Percentiles rank a stretch among this genome's conserved stretches.
phyloP scores from a whole-genome alignment of 176 grass and related monocot genomes.

The Oryza coarctata region DNA sequence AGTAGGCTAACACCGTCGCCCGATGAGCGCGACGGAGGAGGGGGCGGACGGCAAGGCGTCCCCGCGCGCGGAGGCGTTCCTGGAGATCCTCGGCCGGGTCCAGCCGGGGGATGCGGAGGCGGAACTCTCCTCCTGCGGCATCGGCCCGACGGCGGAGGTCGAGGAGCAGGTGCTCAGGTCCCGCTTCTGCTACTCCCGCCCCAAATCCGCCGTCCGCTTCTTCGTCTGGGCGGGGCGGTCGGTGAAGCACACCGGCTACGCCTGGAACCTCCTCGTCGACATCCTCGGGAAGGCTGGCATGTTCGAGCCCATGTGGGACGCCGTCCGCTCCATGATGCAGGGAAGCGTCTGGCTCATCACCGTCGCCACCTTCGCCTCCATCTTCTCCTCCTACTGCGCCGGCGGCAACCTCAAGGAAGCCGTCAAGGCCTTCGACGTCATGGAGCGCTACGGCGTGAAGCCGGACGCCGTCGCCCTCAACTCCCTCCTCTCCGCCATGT shows the following conservation, averaged over 20 bases:
- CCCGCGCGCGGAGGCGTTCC: slow-evolving; percentile 36
- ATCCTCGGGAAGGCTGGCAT: slow-evolving; percentile 75
- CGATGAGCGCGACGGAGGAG: slow-evolving; percentile 47
- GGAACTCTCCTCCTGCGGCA: slow-evolving; percentile 48
- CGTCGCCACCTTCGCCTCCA: slow-evolving; percentile 68
- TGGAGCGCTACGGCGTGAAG: slow-evolving; percentile 56
- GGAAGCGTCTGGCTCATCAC: slow-evolving; percentile 48
- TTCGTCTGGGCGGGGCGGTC: slow-evolving; percentile 61
- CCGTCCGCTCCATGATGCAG: slow-evolving; percentile 62
- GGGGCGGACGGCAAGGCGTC: slow-evolving; percentile 13
- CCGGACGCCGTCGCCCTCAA: slow-evolving; percentile 68
- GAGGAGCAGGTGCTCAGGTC: slow-evolving; percentile 66
- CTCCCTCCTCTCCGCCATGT: slow-evolving; percentile 70
- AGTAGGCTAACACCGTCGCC: neutral
- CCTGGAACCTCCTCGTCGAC: slow-evolving; percentile 89
- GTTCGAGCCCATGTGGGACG: slow-evolving; percentile 84
- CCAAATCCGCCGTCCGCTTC: slow-evolving; percentile 64
- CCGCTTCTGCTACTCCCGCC: slow-evolving; percentile 46
- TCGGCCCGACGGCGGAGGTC: slow-evolving; percentile 45
- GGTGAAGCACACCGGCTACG: slow-evolving; percentile 41
- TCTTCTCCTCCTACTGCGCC: slow-evolving; percentile 70
- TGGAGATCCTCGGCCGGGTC: slow-evolving; percentile 47
- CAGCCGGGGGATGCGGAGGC: slow-evolving; percentile 49
- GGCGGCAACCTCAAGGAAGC: slow-evolving; percentile 57
- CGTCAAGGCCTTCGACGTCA: slow-evolving; percentile 61